Conservation (phyloP, 2,329 filamentous ascomycete genomes). For the Cordyceps farinosa region DNA sequence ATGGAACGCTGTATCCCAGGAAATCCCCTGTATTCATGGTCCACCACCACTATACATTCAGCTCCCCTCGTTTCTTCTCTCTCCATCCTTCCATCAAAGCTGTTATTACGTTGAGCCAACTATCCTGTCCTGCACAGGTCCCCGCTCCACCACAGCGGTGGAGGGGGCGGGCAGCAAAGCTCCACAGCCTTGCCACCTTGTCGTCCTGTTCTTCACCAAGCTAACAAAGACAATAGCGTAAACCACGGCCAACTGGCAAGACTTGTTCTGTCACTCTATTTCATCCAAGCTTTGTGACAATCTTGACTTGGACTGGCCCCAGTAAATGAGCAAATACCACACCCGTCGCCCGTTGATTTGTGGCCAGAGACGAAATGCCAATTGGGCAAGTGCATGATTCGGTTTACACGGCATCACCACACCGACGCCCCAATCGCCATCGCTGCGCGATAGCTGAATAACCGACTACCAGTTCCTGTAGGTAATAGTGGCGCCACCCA, state of each 20-base stretch:
- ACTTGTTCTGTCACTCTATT: neutral
- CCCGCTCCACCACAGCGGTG: neutral
- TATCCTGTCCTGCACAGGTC: neutral
- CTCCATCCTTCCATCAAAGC: neutral
- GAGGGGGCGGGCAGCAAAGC: neutral
- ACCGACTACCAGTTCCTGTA: neutral
- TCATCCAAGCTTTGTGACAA: neutral
- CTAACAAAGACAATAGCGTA: no score
- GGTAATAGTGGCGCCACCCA: conserved; percentile 4
- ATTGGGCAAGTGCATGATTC: neutral
- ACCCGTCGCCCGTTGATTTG: neutral
- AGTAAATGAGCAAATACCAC: neutral
- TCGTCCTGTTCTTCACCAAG: neutral
- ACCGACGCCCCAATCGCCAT: conserved; percentile 2
- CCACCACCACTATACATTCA: neutral
- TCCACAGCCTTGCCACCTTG: neutral
- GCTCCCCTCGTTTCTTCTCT: neutral
- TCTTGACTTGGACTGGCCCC: neutral
- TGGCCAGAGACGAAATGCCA: neutral
- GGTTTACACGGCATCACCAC: neutral
- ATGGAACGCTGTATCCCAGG: neutral
- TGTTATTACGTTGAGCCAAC: neutral
- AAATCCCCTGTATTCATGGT: neutral
- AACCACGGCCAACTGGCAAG: neutral
- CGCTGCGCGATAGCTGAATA: neutral